Evolutionary conservation across 2,329 filamentous ascomycete genomes (phyloP), one percentile per base, ranked within the genome.

Genomic region (Diplocarpon rosae): DNA sequence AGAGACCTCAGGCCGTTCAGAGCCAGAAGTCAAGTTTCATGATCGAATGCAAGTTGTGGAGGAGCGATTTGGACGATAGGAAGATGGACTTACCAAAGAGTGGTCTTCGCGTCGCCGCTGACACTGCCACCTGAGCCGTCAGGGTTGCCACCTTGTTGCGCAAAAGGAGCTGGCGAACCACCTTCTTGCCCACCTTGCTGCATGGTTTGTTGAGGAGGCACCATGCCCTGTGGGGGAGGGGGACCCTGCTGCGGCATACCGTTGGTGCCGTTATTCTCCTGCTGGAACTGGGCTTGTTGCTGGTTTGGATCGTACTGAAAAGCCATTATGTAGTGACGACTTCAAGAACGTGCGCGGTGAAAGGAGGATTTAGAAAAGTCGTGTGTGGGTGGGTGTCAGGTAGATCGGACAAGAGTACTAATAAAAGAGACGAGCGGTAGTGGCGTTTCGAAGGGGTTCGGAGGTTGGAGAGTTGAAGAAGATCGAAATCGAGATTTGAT

Each of bases 221-320:
- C 69, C 66, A 79, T 72, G 50, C 53, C 52, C 42, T 55, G 56
- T 13, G 71, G 68, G 48, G 69, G 62, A 32, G 41, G 41, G 11
- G 40, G 56, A 70, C 73, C 52, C 68, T 53, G 69, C 12, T 46
- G 64, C 55, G 70, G 54, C 48, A 52, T 52, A 36, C 52, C 52
- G 46, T 56, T 52, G 46, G 56, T 52, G 34, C 51, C 51, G 64
- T 65, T 51, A 20, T 54, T 55, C 50, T 71, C 71, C 52, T 68
- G 67, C 43, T 67, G 71, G 62, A 75, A 75, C 53, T 71, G 68
- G 52, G 66, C 65, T 55, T 74, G 73, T 63, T 74, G 73, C 62
- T 78, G 76, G 62, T 76, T 79, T 52, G 72, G 69, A 58, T 81
- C 76, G 63, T 76, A 76, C 51, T 75, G 73, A 68, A 79, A 82